Percentiles rank a stretch among this genome's conserved stretches.
Conservation (phyloP, 2,329 filamentous ascomycete genomes). For the Ceratocystis ficicola region DNA sequence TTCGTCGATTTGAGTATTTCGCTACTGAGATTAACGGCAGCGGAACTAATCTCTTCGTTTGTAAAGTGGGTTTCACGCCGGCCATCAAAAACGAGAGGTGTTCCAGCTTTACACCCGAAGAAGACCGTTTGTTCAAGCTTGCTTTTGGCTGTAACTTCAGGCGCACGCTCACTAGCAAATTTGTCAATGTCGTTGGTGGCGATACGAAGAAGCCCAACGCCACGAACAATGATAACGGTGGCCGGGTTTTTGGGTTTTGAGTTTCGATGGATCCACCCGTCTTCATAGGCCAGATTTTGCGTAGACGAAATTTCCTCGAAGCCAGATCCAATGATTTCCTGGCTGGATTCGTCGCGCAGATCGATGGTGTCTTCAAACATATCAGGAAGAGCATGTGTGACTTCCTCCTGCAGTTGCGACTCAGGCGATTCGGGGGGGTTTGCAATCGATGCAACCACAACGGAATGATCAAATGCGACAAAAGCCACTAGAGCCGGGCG, state of each 20-base stretch:
- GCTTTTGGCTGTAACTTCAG: slow-evolving; percentile 64
- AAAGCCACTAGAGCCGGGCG: slow-evolving; percentile 70
- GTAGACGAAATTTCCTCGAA: slow-evolving; percentile 40
- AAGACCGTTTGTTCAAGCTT: slow-evolving; percentile 93
- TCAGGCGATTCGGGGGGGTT: slow-evolving; percentile 58
- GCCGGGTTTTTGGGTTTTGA: slow-evolving; percentile 50
- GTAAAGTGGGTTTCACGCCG: slow-evolving; percentile 55
- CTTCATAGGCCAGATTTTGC: slow-evolving; percentile 32
- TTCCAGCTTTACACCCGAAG: slow-evolving; percentile 69
- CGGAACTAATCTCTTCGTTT: slow-evolving; percentile 57
- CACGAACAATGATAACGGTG: slow-evolving; percentile 49
- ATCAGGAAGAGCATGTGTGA: slow-evolving; percentile 46
- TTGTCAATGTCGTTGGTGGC: slow-evolving; percentile 47
- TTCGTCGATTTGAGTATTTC: slow-evolving; percentile 72
- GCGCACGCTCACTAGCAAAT: slow-evolving; percentile 46
- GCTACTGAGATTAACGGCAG: slow-evolving; percentile 64
- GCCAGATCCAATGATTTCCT: slow-evolving; percentile 53
- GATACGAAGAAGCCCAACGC: slow-evolving; percentile 49
- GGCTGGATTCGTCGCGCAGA: slow-evolving; percentile 52
- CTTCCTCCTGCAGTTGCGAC: slow-evolving; percentile 57
- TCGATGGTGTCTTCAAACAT: slow-evolving; percentile 81
- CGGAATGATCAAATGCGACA: slow-evolving; percentile 63
- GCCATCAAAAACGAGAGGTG: slow-evolving; percentile 73
- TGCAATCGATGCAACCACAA: slow-evolving; percentile 64
- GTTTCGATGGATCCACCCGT: slow-evolving; percentile 39